Percentiles rank a stretch among this genome's conserved stretches.
Conservation (phyloP, 371 early-diverging fungal species). For the Mortierella sp. region DNA sequence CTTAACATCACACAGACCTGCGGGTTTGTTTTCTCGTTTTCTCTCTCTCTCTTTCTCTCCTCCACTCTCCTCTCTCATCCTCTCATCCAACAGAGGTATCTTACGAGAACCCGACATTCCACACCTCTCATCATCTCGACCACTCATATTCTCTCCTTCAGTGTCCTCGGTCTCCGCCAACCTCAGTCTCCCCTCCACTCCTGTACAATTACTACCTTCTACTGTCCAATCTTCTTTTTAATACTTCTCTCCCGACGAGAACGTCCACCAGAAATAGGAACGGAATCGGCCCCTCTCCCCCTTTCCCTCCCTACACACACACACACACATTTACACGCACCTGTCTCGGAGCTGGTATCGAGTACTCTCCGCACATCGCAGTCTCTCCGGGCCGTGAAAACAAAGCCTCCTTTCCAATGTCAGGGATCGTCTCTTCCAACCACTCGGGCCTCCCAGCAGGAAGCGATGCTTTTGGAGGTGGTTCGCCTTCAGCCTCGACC, state of each 20-base stretch:
- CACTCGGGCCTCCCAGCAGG: background rate
- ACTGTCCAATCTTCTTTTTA: no score
- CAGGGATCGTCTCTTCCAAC: background rate
- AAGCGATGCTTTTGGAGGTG: background rate
- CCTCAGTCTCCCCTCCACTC: background rate
- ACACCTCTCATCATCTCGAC: background rate
- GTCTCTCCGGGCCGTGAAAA: slow-evolving; percentile 9
- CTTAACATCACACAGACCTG: no score
- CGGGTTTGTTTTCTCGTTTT: no score
- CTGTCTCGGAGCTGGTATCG: background rate
- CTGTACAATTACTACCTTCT: background rate
- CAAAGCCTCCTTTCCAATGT: background rate
- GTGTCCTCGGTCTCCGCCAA: background rate
- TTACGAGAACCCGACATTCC: no score
- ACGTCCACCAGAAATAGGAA: no score
- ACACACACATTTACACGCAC: background rate
- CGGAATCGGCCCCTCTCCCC: background rate
- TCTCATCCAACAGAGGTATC: no score
- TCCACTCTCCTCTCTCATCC: no score
- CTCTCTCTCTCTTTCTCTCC: no score
- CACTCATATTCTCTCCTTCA: no score
- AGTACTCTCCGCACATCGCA: slow-evolving; percentile 2
- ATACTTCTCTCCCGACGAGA: no score
- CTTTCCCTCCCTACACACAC: background rate
- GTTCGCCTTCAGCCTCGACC: background rate